These are phyloP conservation scores for Tuber umbilicatum DNA, from an alignment of 495 filamentous ascomycete species.

Conservation along the genomic window DNA sequence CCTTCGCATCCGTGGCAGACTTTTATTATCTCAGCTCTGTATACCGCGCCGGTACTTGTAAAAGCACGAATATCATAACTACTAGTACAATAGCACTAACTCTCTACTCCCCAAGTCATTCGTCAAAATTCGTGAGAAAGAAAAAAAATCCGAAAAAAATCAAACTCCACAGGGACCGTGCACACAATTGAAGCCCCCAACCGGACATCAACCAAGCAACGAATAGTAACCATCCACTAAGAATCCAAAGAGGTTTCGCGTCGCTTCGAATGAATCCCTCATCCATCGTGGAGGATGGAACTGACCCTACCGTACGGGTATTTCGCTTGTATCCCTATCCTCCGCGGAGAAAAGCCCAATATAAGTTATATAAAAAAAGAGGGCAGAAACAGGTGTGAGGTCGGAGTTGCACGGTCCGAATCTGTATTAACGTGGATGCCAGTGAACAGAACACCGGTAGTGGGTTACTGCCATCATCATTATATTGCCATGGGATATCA, in stretches of 20 bases:
- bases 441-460: neutral
- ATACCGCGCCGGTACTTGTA: neutral
- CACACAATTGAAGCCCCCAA: neutral
- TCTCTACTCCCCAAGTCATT: neutral
- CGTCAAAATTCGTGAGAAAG: neutral
- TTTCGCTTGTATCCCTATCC: neutral
- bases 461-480: neutral
- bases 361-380: constrained; percentile 1
- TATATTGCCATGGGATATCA: constrained; percentile 3
- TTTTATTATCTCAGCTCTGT: neutral
- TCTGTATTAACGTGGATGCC: neutral
- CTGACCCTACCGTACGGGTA: neutral
- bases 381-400: neutral
- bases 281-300: neutral
- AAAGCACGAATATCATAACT: neutral
- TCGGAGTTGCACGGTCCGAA: neutral
- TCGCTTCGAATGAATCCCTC: neutral
- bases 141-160: neutral
- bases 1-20: neutral
- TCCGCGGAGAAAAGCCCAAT: constrained; percentile 4
- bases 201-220: neutral
- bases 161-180: neutral
- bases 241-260: neutral
- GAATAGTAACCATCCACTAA: neutral
- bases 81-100: neutral